These are phyloP conservation scores for Heterobasidion annosum DNA, from an alignment of 1,284 basidiomycete species.

Conservation along the genomic window DNA sequence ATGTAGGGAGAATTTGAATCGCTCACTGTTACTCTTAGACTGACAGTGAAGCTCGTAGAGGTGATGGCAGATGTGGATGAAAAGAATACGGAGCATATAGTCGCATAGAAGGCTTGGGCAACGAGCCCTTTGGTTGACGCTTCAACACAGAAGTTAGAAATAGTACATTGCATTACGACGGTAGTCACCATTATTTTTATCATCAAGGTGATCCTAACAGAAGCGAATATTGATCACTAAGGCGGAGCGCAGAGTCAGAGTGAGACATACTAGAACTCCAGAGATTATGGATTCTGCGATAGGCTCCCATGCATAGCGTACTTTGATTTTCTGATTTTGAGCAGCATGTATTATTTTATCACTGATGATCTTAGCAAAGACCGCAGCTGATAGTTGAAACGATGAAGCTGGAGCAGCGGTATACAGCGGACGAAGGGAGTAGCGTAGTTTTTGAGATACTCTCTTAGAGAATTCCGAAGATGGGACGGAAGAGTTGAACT, in stretches of 20 bases:
- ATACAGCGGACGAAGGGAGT: conserved; percentile 19
- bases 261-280: conserved; percentile 21
- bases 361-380: conserved; percentile 18
- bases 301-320: conserved; percentile 18
- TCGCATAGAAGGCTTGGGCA: conserved; percentile 18
- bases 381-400: conserved; percentile 17
- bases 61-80: conserved; percentile 15
- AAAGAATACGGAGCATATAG: conserved; percentile 21
- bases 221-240: neutral
- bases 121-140: conserved; percentile 15
- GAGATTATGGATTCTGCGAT: conserved; percentile 19
- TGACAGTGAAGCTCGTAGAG: conserved; percentile 15
- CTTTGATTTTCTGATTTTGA: conserved; percentile 12
- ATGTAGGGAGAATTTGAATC: neutral
- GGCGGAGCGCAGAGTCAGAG: neutral
- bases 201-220: conserved; percentile 10
- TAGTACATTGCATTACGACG: neutral
- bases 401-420: conserved; percentile 13
- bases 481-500: neutral
- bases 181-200: conserved; percentile 4
- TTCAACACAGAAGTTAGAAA: neutral
- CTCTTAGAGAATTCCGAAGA: neutral
- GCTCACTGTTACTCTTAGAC: conserved; percentile 21
- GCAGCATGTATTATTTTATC: conserved; percentile 17
- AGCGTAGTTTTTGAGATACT: conserved; percentile 13